Base-by-base conservation (phyloP, 148 eudicot species). In the Rhododendron vialii region DNA sequence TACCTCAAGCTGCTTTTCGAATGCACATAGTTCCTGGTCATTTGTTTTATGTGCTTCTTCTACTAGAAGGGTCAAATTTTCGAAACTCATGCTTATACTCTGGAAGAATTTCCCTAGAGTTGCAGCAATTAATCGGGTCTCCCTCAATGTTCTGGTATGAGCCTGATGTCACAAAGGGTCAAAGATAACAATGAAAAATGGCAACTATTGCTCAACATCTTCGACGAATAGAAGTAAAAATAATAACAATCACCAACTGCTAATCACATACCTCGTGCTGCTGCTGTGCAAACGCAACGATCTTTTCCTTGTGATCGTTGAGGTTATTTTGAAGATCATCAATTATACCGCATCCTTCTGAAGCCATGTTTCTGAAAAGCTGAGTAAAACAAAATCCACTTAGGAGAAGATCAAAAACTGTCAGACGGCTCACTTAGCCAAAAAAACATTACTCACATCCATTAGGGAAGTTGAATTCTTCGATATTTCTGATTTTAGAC, bases 1-100 rank as follows among this genome's bases (percentile, higher is more conserved):
- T 80, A 88, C 90, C 88, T 86, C 88, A 73, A 86, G 83, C 80
- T 86, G 84, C 77, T 84, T 84, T 81, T 59, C 80, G 50, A 89
- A 79, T 41, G 75, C 83, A 45, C 73, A 43, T 87, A 89, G 59
- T 47, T 89, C 87, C 85, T 84, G 81, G n/a, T 57, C 84, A 18
- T 85, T 80, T 8, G 51, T 84, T 22, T 41, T 57, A 51, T 75
- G 84, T 53, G 84, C 84, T 83, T 89, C 88, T 74, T 89, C 88
- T 47, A 80, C 88, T 63, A 86, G 18, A 51, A 83, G 71, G 18
- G 77, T 84, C 79, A 86, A 7, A 22, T 77, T 76, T 48, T 84
- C 81, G 28, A 75, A 81, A 30, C 84, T 48, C 48, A 50, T 28
- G 75, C 78, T 84, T 53, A 89, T 11, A 84, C 74, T 89, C 79